Evolutionary conservation across 192 early-diverging fungal genomes (phyloP).

Genomic region (Haplosporangium gracile): DNA sequence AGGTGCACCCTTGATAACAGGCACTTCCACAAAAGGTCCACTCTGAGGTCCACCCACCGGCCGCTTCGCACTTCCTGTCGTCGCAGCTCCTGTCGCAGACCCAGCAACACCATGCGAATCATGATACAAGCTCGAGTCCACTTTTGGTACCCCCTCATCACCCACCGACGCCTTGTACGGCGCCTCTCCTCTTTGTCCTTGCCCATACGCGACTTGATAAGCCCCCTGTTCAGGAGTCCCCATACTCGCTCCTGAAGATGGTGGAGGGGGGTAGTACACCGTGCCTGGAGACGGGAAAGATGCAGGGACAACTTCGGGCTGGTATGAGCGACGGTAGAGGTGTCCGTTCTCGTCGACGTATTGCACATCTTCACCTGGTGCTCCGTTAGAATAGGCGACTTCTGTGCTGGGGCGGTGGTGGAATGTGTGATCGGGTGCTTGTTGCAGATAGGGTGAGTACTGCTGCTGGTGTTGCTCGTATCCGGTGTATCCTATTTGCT

Average conservation of each 20-base stretch:
- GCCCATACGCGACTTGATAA: background rate
- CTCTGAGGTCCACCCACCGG: constrained; percentile 18
- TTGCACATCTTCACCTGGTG: background rate
- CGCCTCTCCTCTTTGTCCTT: background rate
- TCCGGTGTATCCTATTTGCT: background rate
- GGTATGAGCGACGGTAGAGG: constrained; percentile 3
- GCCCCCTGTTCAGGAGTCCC: background rate
- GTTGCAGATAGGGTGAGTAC: background rate
- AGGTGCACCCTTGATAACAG: background rate
- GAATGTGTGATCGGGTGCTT: background rate
- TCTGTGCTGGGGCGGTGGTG: background rate
- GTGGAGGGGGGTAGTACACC: constrained; percentile 27
- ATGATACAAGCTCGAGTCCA: constrained; percentile 6
- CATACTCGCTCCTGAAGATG: background rate
- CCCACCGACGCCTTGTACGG: constrained; percentile 10
- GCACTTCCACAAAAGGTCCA: background rate
- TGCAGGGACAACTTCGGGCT: background rate
- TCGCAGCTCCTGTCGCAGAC: background rate
- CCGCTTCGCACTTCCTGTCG: background rate
- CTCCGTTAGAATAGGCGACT: background rate
- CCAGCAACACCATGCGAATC: constrained; percentile 3
- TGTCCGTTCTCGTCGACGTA: background rate
- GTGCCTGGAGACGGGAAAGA: background rate
- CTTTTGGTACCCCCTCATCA: background rate
- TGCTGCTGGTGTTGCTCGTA: background rate